These are phyloP conservation scores for Tylopilus vinaceipallidus DNA, from an alignment of 768 basidiomycete genomes.

Conservation along the genomic window DNA sequence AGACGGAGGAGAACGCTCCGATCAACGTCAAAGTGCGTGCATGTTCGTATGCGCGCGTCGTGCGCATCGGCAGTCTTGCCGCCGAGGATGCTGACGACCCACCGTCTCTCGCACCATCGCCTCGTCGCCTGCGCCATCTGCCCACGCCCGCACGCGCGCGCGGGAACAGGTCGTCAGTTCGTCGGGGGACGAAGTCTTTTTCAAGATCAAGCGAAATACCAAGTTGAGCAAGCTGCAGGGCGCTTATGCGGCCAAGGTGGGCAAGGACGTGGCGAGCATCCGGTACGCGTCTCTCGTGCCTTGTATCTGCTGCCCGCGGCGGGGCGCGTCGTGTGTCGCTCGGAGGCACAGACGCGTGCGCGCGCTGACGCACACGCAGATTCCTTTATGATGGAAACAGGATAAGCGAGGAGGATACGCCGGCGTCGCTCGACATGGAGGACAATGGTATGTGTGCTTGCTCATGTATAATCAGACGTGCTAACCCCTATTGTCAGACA, in stretches of 20 bases:
- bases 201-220: constrained; percentile 95
- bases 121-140: too few species aligned
- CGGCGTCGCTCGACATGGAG: constrained; percentile 81
- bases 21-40: constrained; percentile 75
- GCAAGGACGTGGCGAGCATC: constrained; percentile 83
- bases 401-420: constrained; percentile 89
- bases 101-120: not conserved
- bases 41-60: not conserved
- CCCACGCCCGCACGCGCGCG: not conserved
- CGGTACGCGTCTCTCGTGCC: constrained; percentile 51
- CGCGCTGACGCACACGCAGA: constrained; percentile 36
- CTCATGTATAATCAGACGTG: not conserved
- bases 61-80: not conserved
- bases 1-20: constrained; percentile 56
- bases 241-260: constrained; percentile 90
- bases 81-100: too few species aligned
- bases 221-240: constrained; percentile 90
- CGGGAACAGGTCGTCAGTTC: constrained; percentile 63
- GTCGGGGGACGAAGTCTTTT: constrained; percentile 86
- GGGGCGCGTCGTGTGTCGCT: too few species aligned
- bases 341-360: too few species aligned
- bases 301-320: too few species aligned
- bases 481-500: constrained; percentile 47
- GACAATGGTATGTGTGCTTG: constrained; percentile 61
- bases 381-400: constrained; percentile 89